Base-by-base conservation (phyloP, 2,329 filamentous ascomycete genomes). In the Ascochyta pisi region DNA sequence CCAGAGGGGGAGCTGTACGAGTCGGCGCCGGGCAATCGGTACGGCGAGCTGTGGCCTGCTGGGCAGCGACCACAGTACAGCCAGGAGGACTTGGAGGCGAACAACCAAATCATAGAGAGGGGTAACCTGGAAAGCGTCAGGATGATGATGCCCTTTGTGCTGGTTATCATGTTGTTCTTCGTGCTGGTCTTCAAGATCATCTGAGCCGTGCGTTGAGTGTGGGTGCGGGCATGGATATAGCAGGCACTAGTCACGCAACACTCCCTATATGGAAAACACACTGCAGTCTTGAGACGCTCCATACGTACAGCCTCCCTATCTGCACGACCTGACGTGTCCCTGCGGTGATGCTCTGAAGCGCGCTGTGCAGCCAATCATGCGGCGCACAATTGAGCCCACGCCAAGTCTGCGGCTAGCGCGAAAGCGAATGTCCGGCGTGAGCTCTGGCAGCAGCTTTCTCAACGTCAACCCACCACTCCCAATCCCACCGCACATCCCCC, bases 131-230 rank as follows among this genome's bases (percentile, higher is more conserved):
- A 74, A 29, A 81, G 83, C 6, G 82, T 83, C 79, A 78, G 84
- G 27, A 77, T 79, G n/a, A 74, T 86, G 60, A 76, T 86, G 65
- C 85, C 85, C 66, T 86, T 86, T 71, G 83, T 82, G 50, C 70
- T 86, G 57, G 69, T 86, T 33, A 76, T 84, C 49, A 75, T 83
- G 4, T 63, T 85, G 15, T 82, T 79, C 56, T 69, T 86, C 43
- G 65, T 86, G 31, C 67, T 79, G 16, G 63, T 86, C 39, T 68
- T 75, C 42, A 59, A 61, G 31, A 58, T 42, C 5, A 44, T 47
- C 7, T 9, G 4, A 33, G 19, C n/a, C 33, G 34, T 34, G 41
- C 19, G 37, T 16, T 50, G 29, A 35, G 27, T 31, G 5, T 31
- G 12, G 9, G 29, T 4, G 3, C 6, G 12, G 13, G 29, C 5